These are phyloP conservation scores for Xylariales sp. DNA, from an alignment of 2,329 filamentous ascomycete species.

Conservation along the genomic window DNA sequence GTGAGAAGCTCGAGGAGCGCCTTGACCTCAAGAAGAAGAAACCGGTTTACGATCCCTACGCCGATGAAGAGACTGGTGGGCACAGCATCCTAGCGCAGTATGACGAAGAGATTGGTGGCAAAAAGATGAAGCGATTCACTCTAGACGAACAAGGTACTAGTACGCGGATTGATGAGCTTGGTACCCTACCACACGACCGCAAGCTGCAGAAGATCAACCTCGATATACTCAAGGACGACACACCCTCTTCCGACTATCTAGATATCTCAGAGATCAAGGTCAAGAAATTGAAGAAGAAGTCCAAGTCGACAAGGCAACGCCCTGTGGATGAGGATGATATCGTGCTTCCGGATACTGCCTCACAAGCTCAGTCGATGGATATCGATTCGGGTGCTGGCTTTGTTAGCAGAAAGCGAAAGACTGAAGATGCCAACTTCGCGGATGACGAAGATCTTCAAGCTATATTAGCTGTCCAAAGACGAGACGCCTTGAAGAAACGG, in stretches of 20 bases:
- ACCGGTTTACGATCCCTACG: conserved; percentile 81
- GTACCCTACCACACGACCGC: conserved; percentile 51
- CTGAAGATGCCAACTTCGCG: conserved; percentile 65
- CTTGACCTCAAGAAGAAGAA: conserved; percentile 87
- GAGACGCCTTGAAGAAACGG: conserved; percentile 82
- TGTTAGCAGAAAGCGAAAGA: conserved; percentile 56
- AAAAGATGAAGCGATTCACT: conserved; percentile 83
- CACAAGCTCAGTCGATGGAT: conserved; percentile 62
- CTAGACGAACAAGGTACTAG: conserved; percentile 72
- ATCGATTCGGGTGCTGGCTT: conserved; percentile 55
- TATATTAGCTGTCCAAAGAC: conserved; percentile 76
- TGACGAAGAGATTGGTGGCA: conserved; percentile 89
- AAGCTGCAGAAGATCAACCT: conserved; percentile 71
- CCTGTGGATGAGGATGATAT: conserved; percentile 60
- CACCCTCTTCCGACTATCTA: conserved; percentile 78
- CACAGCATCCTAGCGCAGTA: conserved; percentile 79
- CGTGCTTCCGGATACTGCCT: conserved; percentile 37
- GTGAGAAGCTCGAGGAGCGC: conserved; percentile 68
- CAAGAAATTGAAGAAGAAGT: conserved; percentile 90
- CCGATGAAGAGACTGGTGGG: conserved; percentile 60
- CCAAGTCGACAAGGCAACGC: conserved; percentile 69
- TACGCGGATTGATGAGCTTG: conserved; percentile 49
- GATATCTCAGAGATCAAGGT: conserved; percentile 84
- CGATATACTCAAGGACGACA: conserved; percentile 57
- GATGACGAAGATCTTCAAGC: conserved; percentile 93